phyloP scores from a whole-genome alignment of 306 rosid species.

The Prunus fruticosa region DNA sequence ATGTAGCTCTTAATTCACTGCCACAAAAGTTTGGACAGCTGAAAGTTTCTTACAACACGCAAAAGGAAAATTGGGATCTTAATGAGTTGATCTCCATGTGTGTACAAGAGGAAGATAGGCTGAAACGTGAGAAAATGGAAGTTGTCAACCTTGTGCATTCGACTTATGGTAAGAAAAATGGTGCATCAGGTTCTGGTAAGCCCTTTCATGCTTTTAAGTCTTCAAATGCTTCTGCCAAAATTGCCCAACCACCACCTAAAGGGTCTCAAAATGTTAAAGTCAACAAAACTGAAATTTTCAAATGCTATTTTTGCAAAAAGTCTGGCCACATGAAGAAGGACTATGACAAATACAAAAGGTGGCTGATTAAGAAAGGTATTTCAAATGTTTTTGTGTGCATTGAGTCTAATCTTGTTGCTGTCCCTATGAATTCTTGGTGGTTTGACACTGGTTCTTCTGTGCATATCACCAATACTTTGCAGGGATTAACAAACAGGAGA shows the following conservation, averaged over 20 bases:
- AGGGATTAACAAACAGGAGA: too few relatives aligned
- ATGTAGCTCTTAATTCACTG: too few relatives aligned
- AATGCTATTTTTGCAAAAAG: not conserved
- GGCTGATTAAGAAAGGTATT: not conserved
- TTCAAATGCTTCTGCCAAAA: not conserved
- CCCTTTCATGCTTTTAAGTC: not conserved
- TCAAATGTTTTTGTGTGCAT: not conserved
- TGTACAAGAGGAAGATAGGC: not conserved
- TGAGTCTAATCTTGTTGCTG: not conserved
- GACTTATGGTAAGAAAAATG: not conserved
- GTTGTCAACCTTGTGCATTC: not conserved
- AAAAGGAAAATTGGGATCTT: not conserved
- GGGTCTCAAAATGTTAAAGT: not conserved
- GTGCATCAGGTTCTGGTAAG: not conserved
- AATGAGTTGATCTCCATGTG: not conserved
- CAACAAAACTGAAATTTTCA: not conserved
- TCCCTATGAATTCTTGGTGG: too few relatives aligned
- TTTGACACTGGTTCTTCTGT: too few relatives aligned
- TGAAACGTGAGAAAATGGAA: not conserved
- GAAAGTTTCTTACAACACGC: not conserved
- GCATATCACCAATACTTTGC: too few relatives aligned
- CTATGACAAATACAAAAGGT: not conserved
- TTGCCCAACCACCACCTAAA: not conserved
- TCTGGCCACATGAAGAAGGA: not conserved
- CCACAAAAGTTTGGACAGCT: not conserved